phyloP scores from a whole-genome alignment of 495 filamentous ascomycete genomes.

The Hyaloscypha variabilis region DNA sequence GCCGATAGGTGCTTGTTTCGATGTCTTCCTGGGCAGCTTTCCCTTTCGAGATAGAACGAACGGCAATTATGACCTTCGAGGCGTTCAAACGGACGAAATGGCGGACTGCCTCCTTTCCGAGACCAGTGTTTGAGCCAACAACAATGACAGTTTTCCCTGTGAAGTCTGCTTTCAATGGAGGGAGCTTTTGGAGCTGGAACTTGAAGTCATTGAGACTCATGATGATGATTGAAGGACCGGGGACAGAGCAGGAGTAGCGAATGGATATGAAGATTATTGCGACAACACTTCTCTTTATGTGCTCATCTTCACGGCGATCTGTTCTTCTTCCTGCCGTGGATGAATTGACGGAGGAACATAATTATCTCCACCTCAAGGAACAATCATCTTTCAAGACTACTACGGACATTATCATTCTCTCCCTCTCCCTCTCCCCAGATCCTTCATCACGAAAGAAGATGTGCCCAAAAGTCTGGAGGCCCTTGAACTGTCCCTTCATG shows the following conservation, averaged over 20 bases:
- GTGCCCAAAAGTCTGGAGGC: too few species aligned
- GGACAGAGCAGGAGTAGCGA: neutral
- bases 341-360: too few species aligned
- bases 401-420: too few species aligned
- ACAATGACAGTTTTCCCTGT: constrained; percentile 47
- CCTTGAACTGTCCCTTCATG: too few species aligned
- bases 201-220: neutral
- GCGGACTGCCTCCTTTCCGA: constrained; percentile 43
- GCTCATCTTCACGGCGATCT: too few species aligned
- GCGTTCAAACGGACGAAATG: constrained; percentile 31
- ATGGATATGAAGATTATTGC: neutral
- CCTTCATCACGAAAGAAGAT: too few species aligned
- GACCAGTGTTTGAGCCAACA: constrained; percentile 50
- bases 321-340: too few species aligned
- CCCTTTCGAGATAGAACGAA: constrained; percentile 33
- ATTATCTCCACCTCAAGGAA: too few species aligned
- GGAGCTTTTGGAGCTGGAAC: constrained; percentile 1
- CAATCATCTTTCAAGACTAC: too few species aligned
- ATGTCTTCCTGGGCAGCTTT: constrained; percentile 27
- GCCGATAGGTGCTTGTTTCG: neutral
- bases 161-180: neutral
- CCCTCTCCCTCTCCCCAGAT: too few species aligned
- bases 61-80: constrained; percentile 42
- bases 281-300: too few species aligned
- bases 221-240: neutral